These are phyloP conservation scores for Ogataea philodendri DNA, from an alignment of 805 yeast species.

Conservation along the genomic window DNA sequence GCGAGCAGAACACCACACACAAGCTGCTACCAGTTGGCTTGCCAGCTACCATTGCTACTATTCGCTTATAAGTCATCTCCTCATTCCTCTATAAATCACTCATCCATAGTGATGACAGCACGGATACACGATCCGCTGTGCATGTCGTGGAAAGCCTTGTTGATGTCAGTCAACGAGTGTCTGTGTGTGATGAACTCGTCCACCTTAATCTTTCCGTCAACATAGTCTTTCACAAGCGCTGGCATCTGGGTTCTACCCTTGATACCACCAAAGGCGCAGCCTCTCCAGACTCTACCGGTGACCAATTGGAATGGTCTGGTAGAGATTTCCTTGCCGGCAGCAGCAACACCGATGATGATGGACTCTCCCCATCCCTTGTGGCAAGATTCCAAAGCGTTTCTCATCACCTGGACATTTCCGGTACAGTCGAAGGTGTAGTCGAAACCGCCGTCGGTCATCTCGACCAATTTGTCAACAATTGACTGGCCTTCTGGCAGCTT, in stretches of 20 bases:
- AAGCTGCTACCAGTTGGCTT: too few species aligned
- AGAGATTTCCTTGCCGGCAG: slow-evolving; percentile 94
- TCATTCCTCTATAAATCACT: slow-evolving; percentile 12
- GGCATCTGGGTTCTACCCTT: slow-evolving; percentile 97
- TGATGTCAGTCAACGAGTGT: slow-evolving; percentile 73
- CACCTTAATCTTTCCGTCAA: slow-evolving; percentile 77
- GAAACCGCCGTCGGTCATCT: slow-evolving; percentile 94
- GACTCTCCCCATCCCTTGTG: slow-evolving; percentile 99
- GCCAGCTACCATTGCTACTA: too few species aligned
- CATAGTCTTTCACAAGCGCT: slow-evolving; percentile 80
- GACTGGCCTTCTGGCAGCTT: slow-evolving; percentile 70
- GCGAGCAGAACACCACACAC: background rate
- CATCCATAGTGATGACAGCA: slow-evolving; percentile 57
- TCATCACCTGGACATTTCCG: slow-evolving; percentile 93
- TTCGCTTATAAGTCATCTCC: too few species aligned
- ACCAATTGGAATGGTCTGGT: slow-evolving; percentile 99
- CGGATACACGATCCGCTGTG: slow-evolving; percentile 92
- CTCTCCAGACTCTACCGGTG: slow-evolving; percentile 98
- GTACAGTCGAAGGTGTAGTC: slow-evolving; percentile 98
- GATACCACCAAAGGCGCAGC: slow-evolving; percentile 99
- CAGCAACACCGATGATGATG: slow-evolving; percentile 95
- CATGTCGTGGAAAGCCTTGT: slow-evolving; percentile 91
- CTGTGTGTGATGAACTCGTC: slow-evolving; percentile 95
- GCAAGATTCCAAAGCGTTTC: slow-evolving; percentile 93
- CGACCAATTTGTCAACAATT: slow-evolving; percentile 78